Percentiles rank a stretch among this genome's conserved stretches.
These are phyloP conservation scores for Lonicera japonica DNA, from an alignment of 129 eudicot genomes.

Conservation along the genomic window DNA sequence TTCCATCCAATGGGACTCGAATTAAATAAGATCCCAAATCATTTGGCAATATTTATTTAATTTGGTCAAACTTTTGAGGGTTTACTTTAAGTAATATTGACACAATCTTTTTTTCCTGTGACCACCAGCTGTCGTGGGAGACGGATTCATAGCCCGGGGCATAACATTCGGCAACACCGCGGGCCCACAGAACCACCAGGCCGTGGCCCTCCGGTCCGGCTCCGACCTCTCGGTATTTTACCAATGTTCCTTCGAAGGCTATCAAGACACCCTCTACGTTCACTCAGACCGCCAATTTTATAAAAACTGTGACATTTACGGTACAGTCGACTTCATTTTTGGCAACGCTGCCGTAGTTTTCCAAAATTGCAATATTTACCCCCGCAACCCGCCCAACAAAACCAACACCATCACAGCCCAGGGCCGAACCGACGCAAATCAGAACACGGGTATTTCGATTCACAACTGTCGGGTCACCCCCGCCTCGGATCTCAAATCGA, in stretches of 20 bases:
- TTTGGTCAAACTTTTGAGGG: background rate
- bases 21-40: no score
- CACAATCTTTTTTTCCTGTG: background rate
- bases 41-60: no score
- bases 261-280: slow-evolving; percentile 55
- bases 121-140: slow-evolving; percentile 39
- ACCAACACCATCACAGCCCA: slow-evolving; percentile 52
- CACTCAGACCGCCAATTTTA: slow-evolving; percentile 37
- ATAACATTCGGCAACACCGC: slow-evolving; percentile 45
- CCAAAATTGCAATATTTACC: slow-evolving; percentile 54
- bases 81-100: background rate
- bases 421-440: slow-evolving; percentile 52
- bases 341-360: slow-evolving; percentile 45
- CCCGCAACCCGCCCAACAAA: slow-evolving; percentile 40
- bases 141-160: slow-evolving; percentile 44
- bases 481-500: slow-evolving; percentile 26
- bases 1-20: no score
- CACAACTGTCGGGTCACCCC: slow-evolving; percentile 42
- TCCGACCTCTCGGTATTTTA: slow-evolving; percentile 59
- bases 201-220: slow-evolving; percentile 46
- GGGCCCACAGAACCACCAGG: slow-evolving; percentile 48
- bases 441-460: slow-evolving; percentile 50
- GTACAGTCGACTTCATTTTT: slow-evolving; percentile 51
- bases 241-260: slow-evolving; percentile 57
- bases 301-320: slow-evolving; percentile 45